phyloP scores from a whole-genome alignment of 2,329 filamentous ascomycete genomes.

The Truncatella angustata region DNA sequence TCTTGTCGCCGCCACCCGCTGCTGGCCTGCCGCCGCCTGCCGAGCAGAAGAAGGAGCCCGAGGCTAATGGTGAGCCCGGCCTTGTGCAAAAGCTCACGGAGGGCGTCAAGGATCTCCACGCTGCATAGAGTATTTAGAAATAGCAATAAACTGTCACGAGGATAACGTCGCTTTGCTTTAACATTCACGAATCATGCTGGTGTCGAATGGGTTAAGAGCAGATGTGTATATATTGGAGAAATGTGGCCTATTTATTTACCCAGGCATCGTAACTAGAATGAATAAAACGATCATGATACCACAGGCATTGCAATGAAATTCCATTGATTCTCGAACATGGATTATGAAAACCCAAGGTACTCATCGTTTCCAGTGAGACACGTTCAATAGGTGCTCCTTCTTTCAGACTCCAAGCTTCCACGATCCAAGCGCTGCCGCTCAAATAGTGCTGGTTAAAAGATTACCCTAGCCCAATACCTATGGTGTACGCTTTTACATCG shows the following conservation, averaged over 20 bases:
- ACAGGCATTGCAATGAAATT: no score
- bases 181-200: no score
- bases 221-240: background rate
- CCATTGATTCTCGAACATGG: no score
- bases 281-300: background rate
- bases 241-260: background rate
- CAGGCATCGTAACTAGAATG: background rate
- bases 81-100: slow-evolving; percentile 19
- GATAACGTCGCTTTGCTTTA: no score
- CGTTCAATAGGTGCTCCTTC: background rate
- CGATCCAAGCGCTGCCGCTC: no score
- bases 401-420: background rate
- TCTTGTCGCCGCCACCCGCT: slow-evolving; percentile 67
- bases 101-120: slow-evolving; percentile 19
- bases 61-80: slow-evolving; percentile 12
- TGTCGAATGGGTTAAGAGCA: no score
- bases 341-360: background rate
- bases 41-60: slow-evolving; percentile 17
- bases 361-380: background rate
- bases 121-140: background rate
- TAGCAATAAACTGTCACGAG: background rate
- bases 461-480: background rate
- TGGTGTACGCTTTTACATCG: no score
- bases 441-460: background rate
- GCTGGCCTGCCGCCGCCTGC: slow-evolving; percentile 36